Evolutionary conservation across 2,329 filamentous ascomycete genomes (phyloP), one percentile per base, ranked within the genome.

Genomic region (Trichophyton schoenleinii): DNA sequence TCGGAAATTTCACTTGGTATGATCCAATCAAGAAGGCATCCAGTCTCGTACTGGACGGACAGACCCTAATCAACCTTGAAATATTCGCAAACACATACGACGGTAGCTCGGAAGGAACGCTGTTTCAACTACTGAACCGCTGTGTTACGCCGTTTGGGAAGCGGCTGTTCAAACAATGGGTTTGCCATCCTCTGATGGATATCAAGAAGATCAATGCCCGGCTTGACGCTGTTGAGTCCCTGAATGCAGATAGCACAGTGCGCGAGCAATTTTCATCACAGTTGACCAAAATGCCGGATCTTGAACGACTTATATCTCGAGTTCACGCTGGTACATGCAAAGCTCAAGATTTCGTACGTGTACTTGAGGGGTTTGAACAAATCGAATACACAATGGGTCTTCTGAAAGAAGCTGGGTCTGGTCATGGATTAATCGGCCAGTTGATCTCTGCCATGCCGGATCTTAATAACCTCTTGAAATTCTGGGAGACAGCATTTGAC

Each of bases 61-160:
- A 99, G 71, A 97, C 91, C 22, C 80, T 99, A 67, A 95, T 95
- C 78, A 99, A 99, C 69, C 84, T 99, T n/a, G 94, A 99, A 71
- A 83, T 99, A 3, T 99, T 99, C 67, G 83, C 90, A 67, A 99
- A 99, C 73, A 91, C 87, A 0, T 90, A 88, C 66, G 92, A 96
- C 70, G 92, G 91, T 6, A 85, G 89, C 13, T 72, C 80, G 0
- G 88, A 95, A 44, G 94, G 94, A 5, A 97, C 94, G 0, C 77
- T 99, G 1, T 99, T 97, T 74, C 83, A 83, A 59, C 84, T 99
- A 65, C 82, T 99, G 59, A 97, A 99, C 72, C 85, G 90, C 59
- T 99, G 94, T 71, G 87, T 96, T 64, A 97, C 94, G 2, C 92
- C 94, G 0, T 99, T 99, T 70, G 94, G 94, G 62, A 99, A 99